Percentiles rank a stretch among this genome's conserved stretches.
Evolutionary conservation across 2,329 filamentous ascomycete genomes (phyloP).

Genomic region (Onygenales sp.): DNA sequence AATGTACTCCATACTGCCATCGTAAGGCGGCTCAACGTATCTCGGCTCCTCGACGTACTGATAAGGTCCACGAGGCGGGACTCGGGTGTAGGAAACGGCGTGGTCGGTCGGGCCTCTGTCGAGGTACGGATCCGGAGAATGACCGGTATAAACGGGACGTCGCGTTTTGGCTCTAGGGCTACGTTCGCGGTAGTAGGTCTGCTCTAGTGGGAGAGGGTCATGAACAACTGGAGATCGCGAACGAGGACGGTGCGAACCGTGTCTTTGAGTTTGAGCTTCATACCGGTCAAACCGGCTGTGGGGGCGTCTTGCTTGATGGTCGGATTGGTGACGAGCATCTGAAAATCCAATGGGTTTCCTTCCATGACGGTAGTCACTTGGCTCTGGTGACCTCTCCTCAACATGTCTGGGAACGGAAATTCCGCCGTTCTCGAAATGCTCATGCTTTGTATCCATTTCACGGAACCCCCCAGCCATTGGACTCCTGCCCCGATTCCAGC

Average conservation of each 20-base stretch:
- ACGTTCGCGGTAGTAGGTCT: conserved; percentile 17
- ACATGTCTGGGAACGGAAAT: conserved; percentile 5
- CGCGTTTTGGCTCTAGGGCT: conserved; percentile 13
- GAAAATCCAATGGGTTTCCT: conserved; percentile 11
- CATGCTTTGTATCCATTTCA: conserved; percentile 11
- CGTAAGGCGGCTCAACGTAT: conserved; percentile 12
- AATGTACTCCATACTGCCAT: conserved; percentile 17
- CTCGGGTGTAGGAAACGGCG: conserved; percentile 7
- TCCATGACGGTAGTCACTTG: conserved; percentile 10
- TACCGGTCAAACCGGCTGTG: conserved; percentile 20
- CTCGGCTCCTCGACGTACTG: conserved; percentile 17
- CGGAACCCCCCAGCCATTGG: conserved; percentile 9
- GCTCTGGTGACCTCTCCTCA: conserved; percentile 12
- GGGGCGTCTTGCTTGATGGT: conserved; percentile 12
- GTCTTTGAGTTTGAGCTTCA: conserved; percentile 16
- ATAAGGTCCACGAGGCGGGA: conserved; percentile 12
- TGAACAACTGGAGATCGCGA: conserved; percentile 18
- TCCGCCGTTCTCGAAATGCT: conserved; percentile 6
- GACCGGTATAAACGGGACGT: conserved; percentile 12
- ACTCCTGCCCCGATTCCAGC: conserved; percentile 11
- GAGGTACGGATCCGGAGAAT: conserved; percentile 12
- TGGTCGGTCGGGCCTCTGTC: conserved; percentile 12
- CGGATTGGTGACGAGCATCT: conserved; percentile 10
- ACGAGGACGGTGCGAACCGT: conserved; percentile 14
- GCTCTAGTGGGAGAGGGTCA: conserved; percentile 11